Evolutionary conservation across 2,329 filamentous ascomycete species (phyloP), one percentile per base, ranked within the genome.

Genomic region (Colletotrichum sp.): DNA sequence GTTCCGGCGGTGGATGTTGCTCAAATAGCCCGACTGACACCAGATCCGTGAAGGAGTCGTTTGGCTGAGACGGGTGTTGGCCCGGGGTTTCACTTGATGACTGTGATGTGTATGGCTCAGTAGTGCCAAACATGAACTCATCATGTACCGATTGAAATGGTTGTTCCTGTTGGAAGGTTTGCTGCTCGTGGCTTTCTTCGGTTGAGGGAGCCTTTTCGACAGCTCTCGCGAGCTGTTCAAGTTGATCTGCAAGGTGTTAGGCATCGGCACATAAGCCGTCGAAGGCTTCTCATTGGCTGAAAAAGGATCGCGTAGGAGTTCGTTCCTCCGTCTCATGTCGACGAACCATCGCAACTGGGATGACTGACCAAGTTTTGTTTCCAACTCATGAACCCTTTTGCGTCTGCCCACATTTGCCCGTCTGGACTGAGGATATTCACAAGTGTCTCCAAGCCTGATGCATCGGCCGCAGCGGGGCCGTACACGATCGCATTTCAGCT

Each of bases 401-500:
- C 81, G 71, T 36, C 66, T 66, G 21, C 67, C 72, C 32, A 75
- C 48, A 36, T 34, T 56, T 7, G 56, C 76, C 64, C 68, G 81
- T 80, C 38, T 76, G 1, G 78, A 71, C 13, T 80, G 75, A 12
- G 81, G 81, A 76, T 83, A 83, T 14, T 78, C 74, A 21, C 82
- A 83, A 13, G 73, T 75, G 2, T 69, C 63, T 2, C 76, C 72
- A 1, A 79, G 73, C 28, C 76, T 77, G 10, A 69, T 59, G 69
- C 82, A 83, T 2, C 81, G 80, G 9, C 74, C 69, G 24, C 82
- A 83, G 5, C 36, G 71, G 4, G 80, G 80, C 36, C 65, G 76
- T 1, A 72, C 52, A n/a, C 81, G 80, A 56, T 83, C 81, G 73
- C 81, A 83, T 65, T 79, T 81, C 16, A 82, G 70, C 66, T 83